A percentile compares a stretch with the other conserved stretches of the same genome.
phyloP scores from a whole-genome alignment of 495 filamentous ascomycete genomes.

The Penicillium paxilli region DNA sequence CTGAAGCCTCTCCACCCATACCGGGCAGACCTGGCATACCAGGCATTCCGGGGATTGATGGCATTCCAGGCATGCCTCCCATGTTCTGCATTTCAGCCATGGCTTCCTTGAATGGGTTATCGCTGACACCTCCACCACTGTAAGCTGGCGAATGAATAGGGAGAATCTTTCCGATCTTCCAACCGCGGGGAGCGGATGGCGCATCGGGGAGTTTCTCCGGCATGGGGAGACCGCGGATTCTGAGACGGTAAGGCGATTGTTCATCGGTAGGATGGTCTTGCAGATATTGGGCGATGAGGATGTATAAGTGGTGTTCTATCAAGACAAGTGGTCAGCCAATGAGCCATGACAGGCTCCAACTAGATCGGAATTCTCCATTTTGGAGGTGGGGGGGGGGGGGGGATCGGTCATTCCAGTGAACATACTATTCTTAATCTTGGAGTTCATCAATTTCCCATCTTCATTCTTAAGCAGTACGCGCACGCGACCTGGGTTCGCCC shows the following conservation, averaged over 20 bases:
- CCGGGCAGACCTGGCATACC: slow-evolving; percentile 36
- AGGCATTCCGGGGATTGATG: slow-evolving; percentile 44
- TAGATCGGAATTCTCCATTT: no score
- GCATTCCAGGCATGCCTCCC: slow-evolving; percentile 54
- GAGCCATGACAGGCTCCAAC: not conserved
- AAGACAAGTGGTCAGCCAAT: not conserved
- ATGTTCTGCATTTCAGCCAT: slow-evolving; percentile 86
- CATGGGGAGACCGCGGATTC: slow-evolving; percentile 65
- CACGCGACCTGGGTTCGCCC: slow-evolving; percentile 93
- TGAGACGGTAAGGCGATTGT: slow-evolving; percentile 64
- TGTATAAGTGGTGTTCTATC: slow-evolving; percentile 80
- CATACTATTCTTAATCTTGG: slow-evolving; percentile 74
- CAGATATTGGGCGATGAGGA: slow-evolving; percentile 72
- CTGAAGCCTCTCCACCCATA: slow-evolving; percentile 31
- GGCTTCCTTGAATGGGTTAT: slow-evolving; percentile 96
- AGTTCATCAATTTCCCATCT: slow-evolving; percentile 44
- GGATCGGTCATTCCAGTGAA: slow-evolving; percentile 2
- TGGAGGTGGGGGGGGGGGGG: no score
- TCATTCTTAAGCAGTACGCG: slow-evolving; percentile 69
- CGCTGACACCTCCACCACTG: slow-evolving; percentile 90
- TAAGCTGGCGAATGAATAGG: slow-evolving; percentile 86
- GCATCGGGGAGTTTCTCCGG: slow-evolving; percentile 64
- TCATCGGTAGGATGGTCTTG: slow-evolving; percentile 71
- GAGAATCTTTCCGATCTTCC: slow-evolving; percentile 83
- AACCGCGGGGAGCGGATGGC: slow-evolving; percentile 81